Evolutionary conservation across 148 eudicot species (phyloP).

Genomic region (Vaccinium macrocarpon): DNA sequence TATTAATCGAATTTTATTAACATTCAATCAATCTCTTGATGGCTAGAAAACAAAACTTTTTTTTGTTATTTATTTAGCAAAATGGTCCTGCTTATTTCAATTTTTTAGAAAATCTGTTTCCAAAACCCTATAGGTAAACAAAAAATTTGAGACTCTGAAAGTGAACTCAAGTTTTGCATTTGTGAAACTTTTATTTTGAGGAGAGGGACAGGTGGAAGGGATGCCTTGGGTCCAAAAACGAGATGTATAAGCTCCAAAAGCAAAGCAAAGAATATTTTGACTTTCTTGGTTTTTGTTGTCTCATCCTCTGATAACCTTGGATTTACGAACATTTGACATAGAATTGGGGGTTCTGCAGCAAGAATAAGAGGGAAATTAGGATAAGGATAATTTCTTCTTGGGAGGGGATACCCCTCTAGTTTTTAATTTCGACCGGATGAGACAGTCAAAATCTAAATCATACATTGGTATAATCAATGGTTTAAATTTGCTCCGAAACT

Average conservation of each 20-base stretch:
- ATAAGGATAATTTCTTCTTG: no score
- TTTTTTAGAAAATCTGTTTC: no score
- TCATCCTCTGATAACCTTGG: background rate
- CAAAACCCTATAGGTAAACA: no score
- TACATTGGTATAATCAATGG: no score
- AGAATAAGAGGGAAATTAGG: background rate
- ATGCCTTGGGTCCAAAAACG: background rate
- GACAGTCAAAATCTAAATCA: no score
- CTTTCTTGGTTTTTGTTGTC: conserved; percentile 10
- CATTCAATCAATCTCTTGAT: background rate
- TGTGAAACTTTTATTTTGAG: background rate
- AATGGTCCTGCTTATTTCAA: background rate
- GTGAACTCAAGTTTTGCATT: background rate
- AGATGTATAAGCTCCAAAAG: background rate
- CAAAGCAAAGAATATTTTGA: conserved; percentile 11
- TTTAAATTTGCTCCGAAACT: no score
- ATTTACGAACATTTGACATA: background rate
- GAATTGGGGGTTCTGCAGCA: background rate
- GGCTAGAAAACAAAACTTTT: no score
- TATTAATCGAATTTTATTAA: no score
- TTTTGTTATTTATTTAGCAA: background rate
- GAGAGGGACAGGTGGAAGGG: background rate
- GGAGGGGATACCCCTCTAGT: background rate
- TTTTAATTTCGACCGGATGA: background rate
- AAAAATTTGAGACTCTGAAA: background rate